A percentile compares a stretch with the other conserved stretches of the same genome.
phyloP scores from a whole-genome alignment of 2,329 filamentous ascomycete species.

The Penicillium griseofulvum region DNA sequence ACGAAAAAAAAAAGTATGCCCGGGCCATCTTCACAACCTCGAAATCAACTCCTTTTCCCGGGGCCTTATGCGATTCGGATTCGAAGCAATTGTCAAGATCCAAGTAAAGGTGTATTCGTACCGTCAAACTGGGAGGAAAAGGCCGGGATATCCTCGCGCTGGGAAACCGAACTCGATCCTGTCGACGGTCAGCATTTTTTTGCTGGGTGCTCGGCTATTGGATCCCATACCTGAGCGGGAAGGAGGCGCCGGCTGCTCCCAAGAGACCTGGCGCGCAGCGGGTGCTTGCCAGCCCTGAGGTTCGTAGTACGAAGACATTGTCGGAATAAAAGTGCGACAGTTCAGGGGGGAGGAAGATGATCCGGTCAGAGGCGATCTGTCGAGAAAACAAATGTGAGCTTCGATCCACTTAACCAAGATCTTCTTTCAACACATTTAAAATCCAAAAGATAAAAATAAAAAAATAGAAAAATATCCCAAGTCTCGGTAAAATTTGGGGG shows the following conservation, averaged over 20 bases:
- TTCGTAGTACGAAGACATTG: slow-evolving; percentile 68
- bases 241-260: slow-evolving; percentile 70
- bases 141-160: slow-evolving; percentile 71
- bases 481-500: not conserved
- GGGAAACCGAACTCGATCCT: slow-evolving; percentile 73
- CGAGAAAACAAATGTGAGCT: slow-evolving; percentile 21
- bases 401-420: slow-evolving; percentile 1
- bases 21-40: not conserved
- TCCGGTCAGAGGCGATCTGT: slow-evolving; percentile 29
- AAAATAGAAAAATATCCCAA: not conserved
- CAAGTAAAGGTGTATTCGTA: slow-evolving; percentile 49
- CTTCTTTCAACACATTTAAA: not conserved
- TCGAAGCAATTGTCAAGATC: not conserved
- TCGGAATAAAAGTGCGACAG: slow-evolving; percentile 17
- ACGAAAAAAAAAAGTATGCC: not conserved
- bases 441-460: not conserved
- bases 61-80: not conserved
- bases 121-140: slow-evolving; percentile 88
- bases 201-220: not conserved
- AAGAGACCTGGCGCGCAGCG: slow-evolving; percentile 60
- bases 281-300: slow-evolving; percentile 62
- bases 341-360: slow-evolving; percentile 27
- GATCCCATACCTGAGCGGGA: slow-evolving; percentile 64
- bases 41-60: not conserved
- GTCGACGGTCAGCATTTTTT: slow-evolving; percentile 9